A percentile compares a stretch with the other conserved stretches of the same genome.
Conservation (phyloP, 768 basidiomycete species). For the Tulasnella sp. region DNA sequence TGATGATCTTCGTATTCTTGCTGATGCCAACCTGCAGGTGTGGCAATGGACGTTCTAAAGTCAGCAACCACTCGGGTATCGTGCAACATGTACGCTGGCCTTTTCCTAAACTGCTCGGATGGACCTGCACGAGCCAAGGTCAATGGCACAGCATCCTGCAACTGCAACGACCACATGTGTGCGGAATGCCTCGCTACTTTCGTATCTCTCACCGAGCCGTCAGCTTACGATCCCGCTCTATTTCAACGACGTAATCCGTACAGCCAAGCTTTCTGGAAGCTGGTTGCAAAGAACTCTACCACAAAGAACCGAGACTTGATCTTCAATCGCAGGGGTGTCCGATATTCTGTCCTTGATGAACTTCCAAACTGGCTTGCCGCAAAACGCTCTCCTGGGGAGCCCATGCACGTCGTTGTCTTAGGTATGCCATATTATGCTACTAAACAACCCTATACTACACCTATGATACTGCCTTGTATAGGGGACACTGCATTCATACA, state of each 20-base stretch:
- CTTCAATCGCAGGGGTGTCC: background rate
- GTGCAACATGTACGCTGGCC: too few species aligned
- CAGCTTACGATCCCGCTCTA: background rate
- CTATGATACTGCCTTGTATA: too few species aligned
- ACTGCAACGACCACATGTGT: background rate
- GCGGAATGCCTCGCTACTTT: background rate
- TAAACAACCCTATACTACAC: too few species aligned
- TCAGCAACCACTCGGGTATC: too few species aligned
- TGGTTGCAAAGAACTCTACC: background rate
- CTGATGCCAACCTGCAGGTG: too few species aligned
- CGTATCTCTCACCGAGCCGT: background rate
- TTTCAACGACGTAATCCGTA: background rate
- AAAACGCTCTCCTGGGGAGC: slow-evolving; percentile 26
- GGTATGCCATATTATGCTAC: too few species aligned
- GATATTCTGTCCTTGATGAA: background rate
- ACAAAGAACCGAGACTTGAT: background rate
- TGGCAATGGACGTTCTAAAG: too few species aligned
- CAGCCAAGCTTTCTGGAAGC: background rate
- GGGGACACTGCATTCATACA: too few species aligned
- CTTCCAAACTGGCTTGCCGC: slow-evolving; percentile 27
- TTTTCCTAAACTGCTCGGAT: slow-evolving; percentile 27
- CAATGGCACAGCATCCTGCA: slow-evolving; percentile 19
- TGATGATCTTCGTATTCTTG: too few species aligned
- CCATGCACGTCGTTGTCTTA: slow-evolving; percentile 33
- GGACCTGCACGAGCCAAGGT: slow-evolving; percentile 25